Evolutionary conservation across 2,329 filamentous ascomycete genomes (phyloP).

Genomic region (Intubia oerlemansii): DNA sequence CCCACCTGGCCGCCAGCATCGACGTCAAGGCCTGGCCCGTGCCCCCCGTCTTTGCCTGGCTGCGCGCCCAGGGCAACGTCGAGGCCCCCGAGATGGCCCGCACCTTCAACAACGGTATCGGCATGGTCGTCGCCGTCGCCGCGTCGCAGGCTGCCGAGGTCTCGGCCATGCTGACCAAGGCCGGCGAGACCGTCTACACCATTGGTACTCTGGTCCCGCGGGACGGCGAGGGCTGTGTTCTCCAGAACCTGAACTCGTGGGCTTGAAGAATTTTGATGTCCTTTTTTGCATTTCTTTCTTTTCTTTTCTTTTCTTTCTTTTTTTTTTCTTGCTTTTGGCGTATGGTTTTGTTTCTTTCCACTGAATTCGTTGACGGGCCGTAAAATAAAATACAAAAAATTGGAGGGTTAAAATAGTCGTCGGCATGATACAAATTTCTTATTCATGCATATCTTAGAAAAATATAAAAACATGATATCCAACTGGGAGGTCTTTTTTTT

Average conservation of each 20-base stretch:
- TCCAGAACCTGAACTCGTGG: slow-evolving; percentile 33
- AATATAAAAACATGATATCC: too few relatives aligned
- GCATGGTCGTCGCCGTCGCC: slow-evolving; percentile 82
- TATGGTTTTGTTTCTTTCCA: too few relatives aligned
- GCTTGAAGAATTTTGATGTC: slow-evolving; percentile 6
- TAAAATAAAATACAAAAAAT: too few relatives aligned
- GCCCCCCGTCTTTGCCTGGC: slow-evolving; percentile 68
- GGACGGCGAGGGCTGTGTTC: slow-evolving; percentile 33
- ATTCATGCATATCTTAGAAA: too few relatives aligned
- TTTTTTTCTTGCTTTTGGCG: too few relatives aligned
- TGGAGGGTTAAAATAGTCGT: too few relatives aligned
- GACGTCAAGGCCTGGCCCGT: slow-evolving; percentile 57
- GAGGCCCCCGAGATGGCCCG: slow-evolving; percentile 62
- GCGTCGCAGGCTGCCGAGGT: slow-evolving; percentile 46
- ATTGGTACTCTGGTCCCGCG: slow-evolving; percentile 50
- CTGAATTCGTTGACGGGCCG: too few relatives aligned
- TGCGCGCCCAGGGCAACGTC: slow-evolving; percentile 54
- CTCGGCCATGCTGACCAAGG: slow-evolving; percentile 33
- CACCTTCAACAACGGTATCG: slow-evolving; percentile 86
- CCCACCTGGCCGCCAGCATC: slow-evolving; percentile 56
- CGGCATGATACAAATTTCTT: too few relatives aligned
- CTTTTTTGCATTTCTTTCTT: neutral
- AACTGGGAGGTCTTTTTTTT: too few relatives aligned
- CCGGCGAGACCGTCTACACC: slow-evolving; percentile 56
- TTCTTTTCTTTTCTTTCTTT: too few relatives aligned